These are phyloP conservation scores for Dictyostelium purpureum DNA, from an alignment of 78 protist species.

Conservation along the genomic window DNA sequence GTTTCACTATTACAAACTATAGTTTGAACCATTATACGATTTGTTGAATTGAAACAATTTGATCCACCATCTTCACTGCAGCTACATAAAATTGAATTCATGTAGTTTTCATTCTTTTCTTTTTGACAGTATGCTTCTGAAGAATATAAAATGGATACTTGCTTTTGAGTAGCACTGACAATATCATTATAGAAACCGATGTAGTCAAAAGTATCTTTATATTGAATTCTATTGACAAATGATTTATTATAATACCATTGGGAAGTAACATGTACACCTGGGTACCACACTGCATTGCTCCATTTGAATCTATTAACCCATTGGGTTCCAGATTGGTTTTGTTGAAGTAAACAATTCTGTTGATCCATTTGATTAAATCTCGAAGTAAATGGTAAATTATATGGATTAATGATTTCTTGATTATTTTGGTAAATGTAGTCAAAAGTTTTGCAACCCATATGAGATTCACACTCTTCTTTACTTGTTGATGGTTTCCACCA, in stretches of 20 bases:
- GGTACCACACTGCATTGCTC: background rate
- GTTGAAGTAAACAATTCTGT: background rate
- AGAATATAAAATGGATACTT: background rate
- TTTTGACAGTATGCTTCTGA: slow-evolving; percentile 27
- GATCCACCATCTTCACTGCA: background rate
- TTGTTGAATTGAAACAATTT: slow-evolving; percentile 8
- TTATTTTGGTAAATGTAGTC: background rate
- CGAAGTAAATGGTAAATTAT: background rate
- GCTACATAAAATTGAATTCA: slow-evolving; percentile 18
- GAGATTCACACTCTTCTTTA: background rate
- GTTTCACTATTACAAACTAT: slow-evolving; percentile 1
- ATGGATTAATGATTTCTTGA: background rate
- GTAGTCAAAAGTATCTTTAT: background rate
- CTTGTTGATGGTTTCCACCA: slow-evolving; percentile 23
- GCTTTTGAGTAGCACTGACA: background rate
- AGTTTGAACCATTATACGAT: background rate
- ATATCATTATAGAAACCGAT: background rate
- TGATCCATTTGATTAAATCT: slow-evolving; percentile 41
- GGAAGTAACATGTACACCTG: background rate
- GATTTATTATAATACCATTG: background rate
- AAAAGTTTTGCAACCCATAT: slow-evolving; percentile 5
- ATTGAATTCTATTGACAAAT: background rate
- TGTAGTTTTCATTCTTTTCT: background rate
- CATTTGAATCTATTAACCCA: background rate
- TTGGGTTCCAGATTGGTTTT: background rate